Base-by-base conservation (phyloP, 192 early-diverging fungal genomes). In the Entophlyctis helioformis region DNA sequence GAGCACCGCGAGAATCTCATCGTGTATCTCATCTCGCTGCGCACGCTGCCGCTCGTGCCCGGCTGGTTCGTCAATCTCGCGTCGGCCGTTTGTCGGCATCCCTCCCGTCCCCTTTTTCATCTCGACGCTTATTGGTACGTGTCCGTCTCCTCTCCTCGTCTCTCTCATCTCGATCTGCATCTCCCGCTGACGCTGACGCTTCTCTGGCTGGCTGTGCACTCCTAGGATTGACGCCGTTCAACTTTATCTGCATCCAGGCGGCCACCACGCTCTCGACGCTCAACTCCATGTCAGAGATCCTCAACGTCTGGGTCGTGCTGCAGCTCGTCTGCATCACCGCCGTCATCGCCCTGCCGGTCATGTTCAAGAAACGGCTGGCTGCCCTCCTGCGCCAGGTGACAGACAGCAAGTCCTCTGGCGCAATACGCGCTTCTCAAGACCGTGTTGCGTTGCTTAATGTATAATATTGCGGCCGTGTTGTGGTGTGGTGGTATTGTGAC, bases 241-340 rank as follows among this genome's bases (percentile, higher is more conserved):
- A 50, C 49, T 64, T 50, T 40, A 39, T 64, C 2, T 64, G 62
- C 48, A 48, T 64, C 19, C 46, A 52, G 39, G 62, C 62, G 1
- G 62, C 62, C 6, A 32, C 52, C 11, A 64, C 62, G 12, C 23
- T 64, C 24, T 20, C 51, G 15, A 38, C 49, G 29, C 38, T 64
- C 15, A 43, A 58, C 35, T 59, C 62, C 1, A 36, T 64, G 18
- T 42, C 51, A 10, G 62, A 64, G 32, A 58, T 64, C 24, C 42
- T 64, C 11, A 37, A 26, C 10, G 21, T 59, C 19, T 51, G 39
- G 36, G 49, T 52, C 22, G 22, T 64, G 16, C 33, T 64, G 12
- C 46, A 57, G 34, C 39, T 64, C 13, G 19, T 51, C 8, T 46
- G 37, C 28, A 58, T 64, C 7, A 48, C 45, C 10, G 44, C 32